These are phyloP conservation scores for Penicillium sp. DNA, from an alignment of 2,329 filamentous ascomycete genomes.

Conservation along the genomic window DNA sequence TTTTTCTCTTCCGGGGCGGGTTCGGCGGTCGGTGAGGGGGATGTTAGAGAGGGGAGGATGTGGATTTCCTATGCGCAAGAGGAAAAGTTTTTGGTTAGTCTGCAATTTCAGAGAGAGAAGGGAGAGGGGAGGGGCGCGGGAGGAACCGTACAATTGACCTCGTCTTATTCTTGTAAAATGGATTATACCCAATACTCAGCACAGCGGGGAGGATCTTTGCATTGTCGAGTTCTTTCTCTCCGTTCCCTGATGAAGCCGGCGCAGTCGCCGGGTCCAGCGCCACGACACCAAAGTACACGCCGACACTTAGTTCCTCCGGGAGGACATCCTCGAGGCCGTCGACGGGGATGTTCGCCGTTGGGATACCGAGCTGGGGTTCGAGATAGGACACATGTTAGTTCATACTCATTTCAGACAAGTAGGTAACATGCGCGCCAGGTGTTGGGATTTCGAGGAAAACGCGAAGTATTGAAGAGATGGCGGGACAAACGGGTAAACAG, in stretches of 20 bases:
- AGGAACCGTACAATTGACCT: constrained; percentile 68
- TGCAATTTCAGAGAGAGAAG: too few relatives aligned
- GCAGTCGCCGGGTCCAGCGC: constrained; percentile 61
- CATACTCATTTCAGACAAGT: neutral
- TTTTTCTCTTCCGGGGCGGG: constrained; percentile 14
- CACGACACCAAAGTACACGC: constrained; percentile 94
- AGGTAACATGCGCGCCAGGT: too few relatives aligned
- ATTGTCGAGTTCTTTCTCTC: neutral
- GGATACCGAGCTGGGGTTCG: constrained; percentile 77
- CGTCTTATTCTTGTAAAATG: constrained; percentile 91
- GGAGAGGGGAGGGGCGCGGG: too few relatives aligned
- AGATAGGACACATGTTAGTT: neutral
- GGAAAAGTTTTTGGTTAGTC: neutral
- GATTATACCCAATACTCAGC: constrained; percentile 95
- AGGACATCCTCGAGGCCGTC: constrained; percentile 67
- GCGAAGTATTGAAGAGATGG: too few relatives aligned
- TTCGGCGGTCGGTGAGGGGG: constrained; percentile 40
- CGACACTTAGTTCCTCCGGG: constrained; percentile 65
- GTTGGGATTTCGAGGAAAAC: too few relatives aligned
- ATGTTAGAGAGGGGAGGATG: constrained; percentile 74
- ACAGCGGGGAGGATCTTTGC: constrained; percentile 76
- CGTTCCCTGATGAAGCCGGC: neutral
- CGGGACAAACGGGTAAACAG: too few relatives aligned
- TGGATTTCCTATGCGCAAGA: constrained; percentile 70
- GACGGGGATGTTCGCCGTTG: constrained; percentile 84